phyloP scores from a whole-genome alignment of 768 basidiomycete genomes.

The Tricholoma bakamatsutake region DNA sequence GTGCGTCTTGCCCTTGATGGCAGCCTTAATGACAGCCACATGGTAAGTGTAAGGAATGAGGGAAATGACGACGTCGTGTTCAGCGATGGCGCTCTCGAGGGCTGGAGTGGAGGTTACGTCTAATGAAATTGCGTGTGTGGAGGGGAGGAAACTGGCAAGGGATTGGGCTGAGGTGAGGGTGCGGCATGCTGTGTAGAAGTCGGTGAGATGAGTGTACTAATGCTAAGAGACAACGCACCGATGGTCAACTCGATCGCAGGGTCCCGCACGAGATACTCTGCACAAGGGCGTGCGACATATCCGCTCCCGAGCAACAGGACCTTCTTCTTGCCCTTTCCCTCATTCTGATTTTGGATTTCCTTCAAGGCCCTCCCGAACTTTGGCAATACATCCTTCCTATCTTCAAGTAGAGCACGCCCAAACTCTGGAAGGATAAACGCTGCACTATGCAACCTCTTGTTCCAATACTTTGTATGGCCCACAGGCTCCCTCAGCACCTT shows the following conservation, averaged over 20 bases:
- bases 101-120: slow-evolving; percentile 37
- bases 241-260: slow-evolving; percentile 81
- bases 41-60: slow-evolving; percentile 96
- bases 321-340: slow-evolving; percentile 46
- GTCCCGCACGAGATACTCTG: slow-evolving; percentile 84
- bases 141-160: slow-evolving; percentile 62
- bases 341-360: slow-evolving; percentile 27
- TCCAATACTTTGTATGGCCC: slow-evolving; percentile 77
- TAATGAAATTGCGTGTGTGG: slow-evolving; percentile 1
- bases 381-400: slow-evolving; percentile 66
- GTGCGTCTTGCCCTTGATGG: slow-evolving; percentile 82
- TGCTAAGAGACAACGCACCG: slow-evolving; percentile 38
- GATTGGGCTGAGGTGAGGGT: slow-evolving; percentile 72
- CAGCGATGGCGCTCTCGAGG: slow-evolving; percentile 76
- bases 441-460: slow-evolving; percentile 67
- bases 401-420: slow-evolving; percentile 65
- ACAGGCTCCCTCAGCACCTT: slow-evolving; percentile 66
- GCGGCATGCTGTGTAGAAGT: slow-evolving; percentile 61
- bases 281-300: slow-evolving; percentile 93
- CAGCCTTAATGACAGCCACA: slow-evolving; percentile 83
- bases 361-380: slow-evolving; percentile 63
- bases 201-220: background rate
- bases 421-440: slow-evolving; percentile 96
- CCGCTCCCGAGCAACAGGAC: slow-evolving; percentile 91
- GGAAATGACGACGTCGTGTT: slow-evolving; percentile 90